Conservation (phyloP, 805 yeast genomes). For the Zygotorulaspora chibaensis region DNA sequence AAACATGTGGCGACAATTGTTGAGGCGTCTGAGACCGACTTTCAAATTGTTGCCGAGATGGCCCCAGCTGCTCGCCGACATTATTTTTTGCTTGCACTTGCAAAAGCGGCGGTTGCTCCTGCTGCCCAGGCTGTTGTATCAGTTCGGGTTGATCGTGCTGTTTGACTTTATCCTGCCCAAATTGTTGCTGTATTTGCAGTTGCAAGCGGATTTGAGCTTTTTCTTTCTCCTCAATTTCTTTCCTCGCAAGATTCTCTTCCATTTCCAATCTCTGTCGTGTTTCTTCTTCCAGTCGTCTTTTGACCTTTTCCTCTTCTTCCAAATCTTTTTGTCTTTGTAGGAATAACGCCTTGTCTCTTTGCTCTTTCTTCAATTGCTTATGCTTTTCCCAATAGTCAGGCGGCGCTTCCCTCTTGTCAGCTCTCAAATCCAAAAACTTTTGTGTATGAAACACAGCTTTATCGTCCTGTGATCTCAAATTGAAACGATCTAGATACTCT, state of each 20-base stretch:
- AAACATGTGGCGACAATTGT: slow-evolving; percentile 1
- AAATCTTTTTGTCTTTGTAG: slow-evolving; percentile 12
- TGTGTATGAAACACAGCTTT: slow-evolving; percentile 18
- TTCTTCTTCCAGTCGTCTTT: slow-evolving; percentile 11
- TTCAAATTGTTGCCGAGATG: slow-evolving; percentile 11
- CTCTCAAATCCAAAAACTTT: slow-evolving; percentile 19
- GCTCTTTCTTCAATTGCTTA: slow-evolving; percentile 14
- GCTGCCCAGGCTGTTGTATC: slow-evolving; percentile 11
- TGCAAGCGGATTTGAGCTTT: slow-evolving; percentile 10
- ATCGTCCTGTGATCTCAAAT: slow-evolving; percentile 17
- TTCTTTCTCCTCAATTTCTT: slow-evolving; percentile 16
- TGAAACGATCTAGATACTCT: slow-evolving; percentile 13
- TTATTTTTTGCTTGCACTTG: slow-evolving; percentile 18
- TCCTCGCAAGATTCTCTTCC: slow-evolving; percentile 14
- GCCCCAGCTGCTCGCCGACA: slow-evolving; percentile 12
- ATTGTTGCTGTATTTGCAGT: slow-evolving; percentile 3
- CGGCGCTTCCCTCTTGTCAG: slow-evolving; percentile 28
- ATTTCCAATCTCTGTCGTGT: slow-evolving; percentile 8
- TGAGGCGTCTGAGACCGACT: slow-evolving; percentile 9
- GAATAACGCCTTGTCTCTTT: slow-evolving; percentile 9
- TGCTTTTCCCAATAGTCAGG: slow-evolving; percentile 30
- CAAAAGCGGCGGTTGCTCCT: slow-evolving; percentile 26
- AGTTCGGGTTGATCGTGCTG: slow-evolving; percentile 4
- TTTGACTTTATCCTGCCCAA: neutral
- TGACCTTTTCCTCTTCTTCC: slow-evolving; percentile 16